Evolutionary conservation across 768 basidiomycete genomes (phyloP).

Genomic region (Pulveroboletus sp.): DNA sequence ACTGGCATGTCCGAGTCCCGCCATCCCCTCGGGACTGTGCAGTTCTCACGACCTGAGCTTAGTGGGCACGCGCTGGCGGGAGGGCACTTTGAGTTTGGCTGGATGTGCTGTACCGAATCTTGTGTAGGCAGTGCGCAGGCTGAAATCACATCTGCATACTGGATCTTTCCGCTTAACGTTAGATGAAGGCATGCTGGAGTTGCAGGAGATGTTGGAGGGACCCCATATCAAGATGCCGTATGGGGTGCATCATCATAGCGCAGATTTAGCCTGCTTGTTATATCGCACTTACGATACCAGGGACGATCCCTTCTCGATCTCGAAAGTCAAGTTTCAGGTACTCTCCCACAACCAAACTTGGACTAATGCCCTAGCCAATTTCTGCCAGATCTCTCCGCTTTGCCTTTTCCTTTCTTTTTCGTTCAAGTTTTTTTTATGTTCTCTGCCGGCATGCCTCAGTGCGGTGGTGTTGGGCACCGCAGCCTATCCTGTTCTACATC

Average conservation of each 20-base stretch:
- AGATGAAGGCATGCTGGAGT: constrained; percentile 34
- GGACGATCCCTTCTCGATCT: constrained; percentile 38
- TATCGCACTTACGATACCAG: constrained; percentile 34
- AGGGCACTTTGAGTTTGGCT: constrained; percentile 9
- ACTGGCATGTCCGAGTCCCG: constrained; percentile 18
- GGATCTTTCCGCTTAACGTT: constrained; percentile 36
- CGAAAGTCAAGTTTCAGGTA: constrained; percentile 35
- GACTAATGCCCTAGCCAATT: constrained; percentile 25
- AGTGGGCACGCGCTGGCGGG: constrained; percentile 7
- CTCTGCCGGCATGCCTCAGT: constrained; percentile 23
- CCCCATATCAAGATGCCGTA: constrained; percentile 34
- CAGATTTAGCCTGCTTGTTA: constrained; percentile 34
- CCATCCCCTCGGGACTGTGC: constrained; percentile 17
- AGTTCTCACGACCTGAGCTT: constrained; percentile 1
- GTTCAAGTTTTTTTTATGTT: constrained; percentile 1
- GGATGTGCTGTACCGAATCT: constrained; percentile 7
- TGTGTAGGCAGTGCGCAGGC: constrained; percentile 22
- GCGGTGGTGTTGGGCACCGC: constrained; percentile 12
- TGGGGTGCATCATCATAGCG: constrained; percentile 31
- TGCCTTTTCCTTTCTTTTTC: constrained; percentile 9
- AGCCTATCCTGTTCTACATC: constrained; percentile 11
- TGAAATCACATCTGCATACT: constrained; percentile 32
- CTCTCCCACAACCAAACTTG: constrained; percentile 28
- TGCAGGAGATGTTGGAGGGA: constrained; percentile 22
- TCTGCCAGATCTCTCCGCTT: constrained; percentile 21